Evolutionary conservation across 257 asterid species (phyloP).

Genomic region (Jaltomata sinuosa): DNA sequence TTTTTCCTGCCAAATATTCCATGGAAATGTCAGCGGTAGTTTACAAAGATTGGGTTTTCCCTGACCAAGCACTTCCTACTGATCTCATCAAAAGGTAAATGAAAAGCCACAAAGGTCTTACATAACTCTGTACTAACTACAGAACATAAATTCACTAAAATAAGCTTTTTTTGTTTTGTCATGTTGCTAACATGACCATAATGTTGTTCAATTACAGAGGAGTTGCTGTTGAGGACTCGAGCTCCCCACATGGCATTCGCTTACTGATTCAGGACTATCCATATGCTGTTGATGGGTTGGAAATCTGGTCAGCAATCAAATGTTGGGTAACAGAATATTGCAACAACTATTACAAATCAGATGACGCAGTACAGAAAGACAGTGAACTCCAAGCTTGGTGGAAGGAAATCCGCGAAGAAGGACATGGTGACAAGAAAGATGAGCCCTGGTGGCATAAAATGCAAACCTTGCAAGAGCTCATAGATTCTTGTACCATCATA

Average conservation of each 20-base stretch:
- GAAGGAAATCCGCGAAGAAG: constrained; percentile 58
- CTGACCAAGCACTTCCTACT: constrained; percentile 55
- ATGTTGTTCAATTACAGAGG: constrained; percentile 29
- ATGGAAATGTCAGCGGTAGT: constrained; percentile 46
- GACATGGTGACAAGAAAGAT: constrained; percentile 63
- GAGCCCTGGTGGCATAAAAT: constrained; percentile 75
- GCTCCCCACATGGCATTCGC: constrained; percentile 49
- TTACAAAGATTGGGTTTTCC: constrained; percentile 46
- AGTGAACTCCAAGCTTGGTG: constrained; percentile 73
- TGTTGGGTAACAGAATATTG: constrained; percentile 65
- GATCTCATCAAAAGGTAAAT: constrained; percentile 59
- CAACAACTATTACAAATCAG: constrained; percentile 44
- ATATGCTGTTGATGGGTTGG: constrained; percentile 72
- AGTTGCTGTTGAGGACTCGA: constrained; percentile 48
- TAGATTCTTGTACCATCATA: constrained; percentile 52
- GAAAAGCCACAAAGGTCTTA: neutral
- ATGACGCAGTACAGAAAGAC: constrained; percentile 31
- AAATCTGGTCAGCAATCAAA: constrained; percentile 74
- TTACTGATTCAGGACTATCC: constrained; percentile 66
- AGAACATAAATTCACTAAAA: neutral
- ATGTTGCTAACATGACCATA: neutral
- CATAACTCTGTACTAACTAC: neutral
- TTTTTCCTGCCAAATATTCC: constrained; percentile 41
- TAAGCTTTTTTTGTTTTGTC: neutral
- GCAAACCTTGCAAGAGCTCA: constrained; percentile 42